Conservation (phyloP, 2,329 filamentous ascomycete species). For the Hymenoscyphus scutula region DNA sequence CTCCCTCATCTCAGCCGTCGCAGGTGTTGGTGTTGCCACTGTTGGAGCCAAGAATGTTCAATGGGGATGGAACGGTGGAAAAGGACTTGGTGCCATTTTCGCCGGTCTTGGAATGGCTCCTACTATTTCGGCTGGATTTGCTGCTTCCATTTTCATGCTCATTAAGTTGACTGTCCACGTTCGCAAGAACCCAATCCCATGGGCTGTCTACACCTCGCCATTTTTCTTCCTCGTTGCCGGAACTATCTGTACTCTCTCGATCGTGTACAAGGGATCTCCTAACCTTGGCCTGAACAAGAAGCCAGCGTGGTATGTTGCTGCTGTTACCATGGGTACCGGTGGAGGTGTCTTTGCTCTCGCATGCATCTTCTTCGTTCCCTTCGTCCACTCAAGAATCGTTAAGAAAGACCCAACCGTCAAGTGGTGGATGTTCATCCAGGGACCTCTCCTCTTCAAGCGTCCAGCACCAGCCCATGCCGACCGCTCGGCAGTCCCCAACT, state of each 20-base stretch:
- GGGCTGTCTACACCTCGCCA: constrained; percentile 71
- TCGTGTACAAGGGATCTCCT: constrained; percentile 80
- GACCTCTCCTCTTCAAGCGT: constrained; percentile 64
- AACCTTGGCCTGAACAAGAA: constrained; percentile 63
- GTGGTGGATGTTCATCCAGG: constrained; percentile 60
- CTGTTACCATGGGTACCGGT: constrained; percentile 64
- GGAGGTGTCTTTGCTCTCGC: constrained; percentile 57
- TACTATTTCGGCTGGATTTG: constrained; percentile 62
- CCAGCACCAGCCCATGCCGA: constrained; percentile 53
- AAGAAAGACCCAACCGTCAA: constrained; percentile 64
- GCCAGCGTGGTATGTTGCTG: constrained; percentile 64
- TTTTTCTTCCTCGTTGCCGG: constrained; percentile 76
- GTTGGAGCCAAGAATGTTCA: constrained; percentile 60
- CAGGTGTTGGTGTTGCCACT: constrained; percentile 67
- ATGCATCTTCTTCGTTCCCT: constrained; percentile 72
- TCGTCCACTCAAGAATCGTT: constrained; percentile 63
- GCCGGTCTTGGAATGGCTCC: constrained; percentile 71
- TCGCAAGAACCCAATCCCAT: constrained; percentile 67
- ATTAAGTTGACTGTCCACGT: constrained; percentile 71
- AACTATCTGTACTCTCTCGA: constrained; percentile 71
- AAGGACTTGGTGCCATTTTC: constrained; percentile 70
- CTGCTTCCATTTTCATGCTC: constrained; percentile 66
- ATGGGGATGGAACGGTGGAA: constrained; percentile 68
- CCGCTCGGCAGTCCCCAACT: constrained; percentile 64
- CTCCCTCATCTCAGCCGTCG: constrained; percentile 66